Conservation (phyloP, 495 filamentous ascomycete species). For the Aspergillus diversus region DNA sequence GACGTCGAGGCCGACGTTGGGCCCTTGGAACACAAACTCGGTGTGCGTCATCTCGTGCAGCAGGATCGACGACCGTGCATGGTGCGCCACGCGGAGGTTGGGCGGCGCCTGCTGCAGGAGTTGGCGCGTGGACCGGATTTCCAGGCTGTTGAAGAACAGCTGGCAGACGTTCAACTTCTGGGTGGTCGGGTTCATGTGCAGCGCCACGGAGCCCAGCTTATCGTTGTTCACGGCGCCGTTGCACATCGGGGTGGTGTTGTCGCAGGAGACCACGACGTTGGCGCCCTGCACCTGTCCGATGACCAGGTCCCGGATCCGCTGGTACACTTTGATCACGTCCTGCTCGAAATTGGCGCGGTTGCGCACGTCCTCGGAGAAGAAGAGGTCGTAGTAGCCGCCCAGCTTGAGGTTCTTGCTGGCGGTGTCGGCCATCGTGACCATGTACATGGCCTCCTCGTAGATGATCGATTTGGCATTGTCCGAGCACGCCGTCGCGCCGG, state of each 20-base stretch:
- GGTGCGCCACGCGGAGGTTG: background rate
- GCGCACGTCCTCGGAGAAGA: background rate
- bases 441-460: background rate
- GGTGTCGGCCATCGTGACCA: background rate
- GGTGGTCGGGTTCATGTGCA: background rate
- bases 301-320: background rate
- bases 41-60: background rate
- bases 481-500: too few species aligned
- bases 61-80: background rate
- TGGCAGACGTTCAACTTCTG: background rate
- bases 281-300: too few species aligned
- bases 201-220: background rate
- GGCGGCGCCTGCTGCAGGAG: background rate
- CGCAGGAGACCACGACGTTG: background rate
- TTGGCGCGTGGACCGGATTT: background rate
- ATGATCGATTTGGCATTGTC: background rate
- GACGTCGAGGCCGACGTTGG: background rate
- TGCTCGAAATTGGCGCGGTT: background rate
- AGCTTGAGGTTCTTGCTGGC: background rate
- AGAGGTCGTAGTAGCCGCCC: background rate
- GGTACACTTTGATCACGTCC: background rate
- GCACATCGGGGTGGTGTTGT: background rate
- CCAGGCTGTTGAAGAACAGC: background rate
- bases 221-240: too few species aligned
- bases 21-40: background rate